Base-by-base conservation (phyloP, 1,139 yeast genomes). In the Candida sojae region DNA sequence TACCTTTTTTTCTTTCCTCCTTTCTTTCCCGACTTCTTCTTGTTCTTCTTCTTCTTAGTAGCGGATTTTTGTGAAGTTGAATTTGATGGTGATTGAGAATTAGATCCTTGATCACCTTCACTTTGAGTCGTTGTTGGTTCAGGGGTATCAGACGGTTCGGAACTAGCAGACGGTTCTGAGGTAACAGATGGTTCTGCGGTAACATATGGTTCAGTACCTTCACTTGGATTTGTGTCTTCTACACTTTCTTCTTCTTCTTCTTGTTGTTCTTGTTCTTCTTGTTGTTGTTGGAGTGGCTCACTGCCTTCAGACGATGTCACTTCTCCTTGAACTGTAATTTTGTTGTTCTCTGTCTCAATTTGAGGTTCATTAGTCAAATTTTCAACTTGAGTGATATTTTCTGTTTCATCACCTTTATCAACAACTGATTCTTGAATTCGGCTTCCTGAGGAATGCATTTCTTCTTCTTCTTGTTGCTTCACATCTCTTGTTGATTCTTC, bases 1-100 rank as follows among this genome's bases (percentile, higher is more conserved):
- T 57, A 8, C 57, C 53, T 40, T 55, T 56, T 56, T 50, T 57
- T 58, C 51, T 56, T 56, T 35, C 49, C 42, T 21, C 43, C 52
- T 45, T 54, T 58, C 48, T 57, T 56, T 12, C 46, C 47, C 10
- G 48, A 39, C 43, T 52, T 54, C 41, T 57, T 54, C 49, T 53
- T 53, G 48, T 50, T 53, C 44, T 52, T 53, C 44, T 52, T 53
- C 12, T 43, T 47, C 11, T 45, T 26, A 35, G 32, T 44, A 26
- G 40, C 13, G 26, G 25, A 31, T n/a, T 31, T n/a, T 13, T 36
- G 42, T 1, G 42, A 26, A 25, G 45, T 17, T 12, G 39, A n/a
- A 23, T 35, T 26, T 11, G 28, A n/a, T 12, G 37, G 31, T 13
- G 26, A 37, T 28, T 25, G 46, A 4, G 26, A 13, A 17, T n/a